Evolutionary conservation across 768 basidiomycete species (phyloP).

Genomic region (Tricholoma saponaceum): DNA sequence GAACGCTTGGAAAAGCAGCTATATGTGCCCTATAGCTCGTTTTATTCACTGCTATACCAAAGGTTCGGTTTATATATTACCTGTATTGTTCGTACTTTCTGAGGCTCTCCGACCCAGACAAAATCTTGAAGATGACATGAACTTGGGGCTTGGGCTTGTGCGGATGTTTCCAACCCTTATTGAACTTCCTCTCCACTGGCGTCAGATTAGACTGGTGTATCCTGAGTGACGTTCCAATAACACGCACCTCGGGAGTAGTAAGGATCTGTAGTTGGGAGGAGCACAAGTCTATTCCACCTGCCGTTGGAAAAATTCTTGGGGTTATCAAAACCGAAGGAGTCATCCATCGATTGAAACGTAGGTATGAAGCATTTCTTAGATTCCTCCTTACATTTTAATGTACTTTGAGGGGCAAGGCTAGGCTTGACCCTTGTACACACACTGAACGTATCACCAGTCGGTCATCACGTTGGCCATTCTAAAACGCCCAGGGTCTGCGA

Average conservation of each 20-base stretch:
- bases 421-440: not conserved
- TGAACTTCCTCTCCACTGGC: constrained; percentile 15
- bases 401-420: not conserved
- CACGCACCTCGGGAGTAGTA: constrained; percentile 38
- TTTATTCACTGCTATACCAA: not conserved
- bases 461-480: not conserved
- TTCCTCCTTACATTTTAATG: not conserved
- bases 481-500: not conserved
- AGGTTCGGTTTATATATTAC: not conserved
- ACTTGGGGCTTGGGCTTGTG: constrained; percentile 15
- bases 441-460: not conserved
- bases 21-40: constrained; percentile 25
- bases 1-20: constrained; percentile 18
- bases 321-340: constrained; percentile 37
- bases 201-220: not conserved
- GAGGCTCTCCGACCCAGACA: constrained; percentile 10
- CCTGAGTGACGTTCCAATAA: constrained; percentile 1
- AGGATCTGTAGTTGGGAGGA: constrained; percentile 30
- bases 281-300: constrained; percentile 38
- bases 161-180: constrained; percentile 18
- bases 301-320: constrained; percentile 35
- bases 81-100: constrained; percentile 13
- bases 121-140: constrained; percentile 15
- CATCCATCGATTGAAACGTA: constrained; percentile 22
- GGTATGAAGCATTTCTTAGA: not conserved